Conservation (phyloP, 148 eudicot genomes). For the Silene uniflora region DNA sequence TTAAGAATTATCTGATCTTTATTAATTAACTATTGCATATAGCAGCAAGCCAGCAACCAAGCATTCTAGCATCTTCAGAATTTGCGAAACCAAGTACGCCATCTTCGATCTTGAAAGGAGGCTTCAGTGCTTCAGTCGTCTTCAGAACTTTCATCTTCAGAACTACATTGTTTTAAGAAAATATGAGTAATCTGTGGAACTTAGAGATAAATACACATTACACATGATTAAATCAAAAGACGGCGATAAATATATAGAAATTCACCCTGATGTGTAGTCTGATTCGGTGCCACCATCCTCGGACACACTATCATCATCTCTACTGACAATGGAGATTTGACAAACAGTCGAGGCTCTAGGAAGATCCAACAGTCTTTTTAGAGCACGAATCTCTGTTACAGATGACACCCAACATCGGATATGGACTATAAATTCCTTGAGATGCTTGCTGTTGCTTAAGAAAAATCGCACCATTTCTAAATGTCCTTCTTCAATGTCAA, state of each 20-base stretch:
- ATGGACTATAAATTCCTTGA: conserved; percentile 5
- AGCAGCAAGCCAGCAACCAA: too few species aligned
- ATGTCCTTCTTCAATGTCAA: background rate
- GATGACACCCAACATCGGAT: background rate
- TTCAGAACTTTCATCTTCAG: background rate
- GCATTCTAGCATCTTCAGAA: too few species aligned
- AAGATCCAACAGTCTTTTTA: conserved; percentile 5
- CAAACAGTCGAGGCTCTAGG: conserved; percentile 14
- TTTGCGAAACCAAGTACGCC: background rate
- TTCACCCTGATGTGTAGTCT: background rate
- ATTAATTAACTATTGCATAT: too few species aligned
- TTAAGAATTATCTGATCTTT: too few species aligned
- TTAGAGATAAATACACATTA: background rate
- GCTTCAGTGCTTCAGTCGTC: background rate
- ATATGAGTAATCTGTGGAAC: background rate
- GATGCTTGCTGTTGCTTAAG: conserved; percentile 9
- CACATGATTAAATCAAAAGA: background rate
- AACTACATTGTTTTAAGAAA: background rate
- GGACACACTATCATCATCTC: background rate
- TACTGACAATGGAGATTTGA: background rate
- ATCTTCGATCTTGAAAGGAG: too few species aligned
- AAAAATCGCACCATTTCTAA: background rate
- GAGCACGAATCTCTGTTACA: background rate
- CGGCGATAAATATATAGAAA: background rate
- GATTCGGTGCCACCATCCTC: background rate